A percentile compares a stretch with the other conserved stretches of the same genome.
Conservation (phyloP, 2,329 filamentous ascomycete genomes). For the Hymenotorrendiella dingleyae region DNA sequence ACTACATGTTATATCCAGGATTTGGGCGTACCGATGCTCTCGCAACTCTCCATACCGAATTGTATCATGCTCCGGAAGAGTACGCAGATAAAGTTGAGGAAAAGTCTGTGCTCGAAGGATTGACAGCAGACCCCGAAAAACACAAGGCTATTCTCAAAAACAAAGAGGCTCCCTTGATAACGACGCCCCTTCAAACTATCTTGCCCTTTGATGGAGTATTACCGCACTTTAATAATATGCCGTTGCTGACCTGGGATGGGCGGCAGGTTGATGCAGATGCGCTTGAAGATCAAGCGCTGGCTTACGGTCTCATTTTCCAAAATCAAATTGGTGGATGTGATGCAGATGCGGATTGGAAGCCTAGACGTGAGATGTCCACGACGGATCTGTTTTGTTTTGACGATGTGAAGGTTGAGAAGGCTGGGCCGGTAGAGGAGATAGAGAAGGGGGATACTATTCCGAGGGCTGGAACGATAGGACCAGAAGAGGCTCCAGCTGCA, state of each 20-base stretch:
- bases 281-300: slow-evolving; percentile 39
- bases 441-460: not conserved
- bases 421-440: not conserved
- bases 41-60: slow-evolving; percentile 71
- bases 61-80: slow-evolving; percentile 69
- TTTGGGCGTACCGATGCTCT: slow-evolving; percentile 42
- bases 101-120: slow-evolving; percentile 12
- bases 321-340: slow-evolving; percentile 61
- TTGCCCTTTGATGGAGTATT: slow-evolving; percentile 40
- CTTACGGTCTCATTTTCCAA: slow-evolving; percentile 56
- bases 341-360: slow-evolving; percentile 12
- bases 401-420: slow-evolving; percentile 11
- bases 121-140: slow-evolving; percentile 25
- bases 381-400: slow-evolving; percentile 27
- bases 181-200: slow-evolving; percentile 45
- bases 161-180: slow-evolving; percentile 34
- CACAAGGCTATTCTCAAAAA: slow-evolving; percentile 24
- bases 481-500: too few relatives aligned
- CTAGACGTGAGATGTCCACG: slow-evolving; percentile 9
- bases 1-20: slow-evolving; percentile 74
- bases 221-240: slow-evolving; percentile 41
- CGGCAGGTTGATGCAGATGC: slow-evolving; percentile 35
- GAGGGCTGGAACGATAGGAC: too few relatives aligned
- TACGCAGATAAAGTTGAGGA: slow-evolving; percentile 33
- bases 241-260: slow-evolving; percentile 62